Conservation (phyloP, 2,329 filamentous ascomycete genomes). For the Xylariaceae sp. region DNA sequence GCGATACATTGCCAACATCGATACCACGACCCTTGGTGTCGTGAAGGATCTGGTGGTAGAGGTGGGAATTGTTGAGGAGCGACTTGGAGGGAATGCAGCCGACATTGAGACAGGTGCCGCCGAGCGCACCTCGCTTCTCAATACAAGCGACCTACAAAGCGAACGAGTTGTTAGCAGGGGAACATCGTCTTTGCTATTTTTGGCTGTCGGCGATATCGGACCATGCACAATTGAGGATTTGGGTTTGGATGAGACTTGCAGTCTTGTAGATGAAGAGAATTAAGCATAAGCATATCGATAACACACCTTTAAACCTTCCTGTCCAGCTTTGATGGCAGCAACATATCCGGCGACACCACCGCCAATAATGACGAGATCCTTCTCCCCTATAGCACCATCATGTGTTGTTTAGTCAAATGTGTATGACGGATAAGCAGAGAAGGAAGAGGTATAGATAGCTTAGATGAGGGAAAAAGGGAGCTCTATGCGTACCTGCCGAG, state of each 20-base stretch:
- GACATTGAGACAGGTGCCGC: conserved; percentile 97
- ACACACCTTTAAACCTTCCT: conserved; percentile 88
- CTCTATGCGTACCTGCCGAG: conserved; percentile 41
- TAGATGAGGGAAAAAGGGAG: neutral
- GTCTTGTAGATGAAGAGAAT: no score
- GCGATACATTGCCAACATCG: conserved; percentile 92
- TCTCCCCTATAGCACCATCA: conserved; percentile 60
- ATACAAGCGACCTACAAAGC: conserved; percentile 77
- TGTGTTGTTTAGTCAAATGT: conserved; percentile 23
- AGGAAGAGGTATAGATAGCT: neutral
- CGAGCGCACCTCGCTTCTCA: conserved; percentile 92
- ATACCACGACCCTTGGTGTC: conserved; percentile 97
- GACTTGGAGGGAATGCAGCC: conserved; percentile 99
- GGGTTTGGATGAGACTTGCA: neutral
- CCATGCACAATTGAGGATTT: neutral
- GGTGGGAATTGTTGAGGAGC: conserved; percentile 97
- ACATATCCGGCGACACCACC: conserved; percentile 98
- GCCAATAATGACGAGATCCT: conserved; percentile 95
- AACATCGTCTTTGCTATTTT: neutral
- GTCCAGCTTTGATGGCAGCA: conserved; percentile 96
- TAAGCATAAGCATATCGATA: neutral
- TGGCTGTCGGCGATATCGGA: conserved; percentile 3
- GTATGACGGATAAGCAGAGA: conserved; percentile 34
- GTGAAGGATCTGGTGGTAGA: conserved; percentile 95
- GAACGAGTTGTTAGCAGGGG: conserved; percentile 5